Evolutionary conservation across 2,329 filamentous ascomycete genomes (phyloP).

Genomic region (Hypoxylon sp.): DNA sequence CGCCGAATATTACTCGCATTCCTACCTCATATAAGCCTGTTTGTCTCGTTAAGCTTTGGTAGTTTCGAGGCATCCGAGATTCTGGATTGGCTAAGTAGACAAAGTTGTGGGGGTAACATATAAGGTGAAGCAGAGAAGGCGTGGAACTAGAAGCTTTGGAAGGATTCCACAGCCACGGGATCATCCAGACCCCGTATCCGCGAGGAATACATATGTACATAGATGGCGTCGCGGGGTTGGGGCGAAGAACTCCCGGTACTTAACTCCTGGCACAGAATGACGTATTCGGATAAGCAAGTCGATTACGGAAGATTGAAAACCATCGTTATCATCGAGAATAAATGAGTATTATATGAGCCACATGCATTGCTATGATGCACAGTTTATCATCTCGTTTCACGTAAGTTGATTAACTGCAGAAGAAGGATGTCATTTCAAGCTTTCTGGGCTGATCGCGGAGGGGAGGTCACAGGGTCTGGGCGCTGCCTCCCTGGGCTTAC

Average conservation of each 20-base stretch:
- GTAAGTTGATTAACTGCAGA: background rate
- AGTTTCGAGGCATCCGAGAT: background rate
- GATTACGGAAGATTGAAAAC: background rate
- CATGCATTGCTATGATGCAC: background rate
- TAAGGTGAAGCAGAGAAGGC: background rate
- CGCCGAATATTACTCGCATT: constrained; percentile 14
- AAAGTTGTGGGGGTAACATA: constrained; percentile 5
- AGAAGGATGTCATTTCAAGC: constrained; percentile 34
- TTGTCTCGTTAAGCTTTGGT: constrained; percentile 10
- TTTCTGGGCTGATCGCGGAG: constrained; percentile 26
- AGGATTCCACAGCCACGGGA: constrained; percentile 27
- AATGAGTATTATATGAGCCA: background rate
- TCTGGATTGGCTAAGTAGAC: constrained; percentile 6
- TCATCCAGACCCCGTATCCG: background rate
- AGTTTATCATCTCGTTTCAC: background rate
- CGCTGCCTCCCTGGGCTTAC: constrained; percentile 1
- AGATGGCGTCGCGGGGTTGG: constrained; percentile 1
- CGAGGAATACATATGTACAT: background rate
- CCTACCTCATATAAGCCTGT: constrained; percentile 5
- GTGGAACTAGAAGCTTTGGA: constrained; percentile 26
- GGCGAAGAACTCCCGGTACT: background rate
- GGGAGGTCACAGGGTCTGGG: background rate
- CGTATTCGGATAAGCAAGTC: background rate
- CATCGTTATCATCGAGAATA: background rate
- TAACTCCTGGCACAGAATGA: background rate